Percentiles rank a stretch among this genome's conserved stretches.
Conservation (phyloP, 1,139 yeast genomes). For the Martiniozyma asiatica region DNA sequence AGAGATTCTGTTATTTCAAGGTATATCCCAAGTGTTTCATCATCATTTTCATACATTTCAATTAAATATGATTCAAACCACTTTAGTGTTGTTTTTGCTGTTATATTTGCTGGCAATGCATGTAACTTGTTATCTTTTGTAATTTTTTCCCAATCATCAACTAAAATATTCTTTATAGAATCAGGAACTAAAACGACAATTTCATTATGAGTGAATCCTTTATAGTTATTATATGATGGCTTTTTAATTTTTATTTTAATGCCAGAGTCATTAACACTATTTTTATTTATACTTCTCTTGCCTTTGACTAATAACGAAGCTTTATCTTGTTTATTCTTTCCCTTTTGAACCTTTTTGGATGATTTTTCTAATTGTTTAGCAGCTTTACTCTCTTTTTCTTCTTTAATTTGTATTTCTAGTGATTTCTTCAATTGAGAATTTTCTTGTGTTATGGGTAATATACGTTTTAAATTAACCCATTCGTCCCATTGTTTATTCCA, state of each 20-base stretch:
- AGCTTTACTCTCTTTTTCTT: conserved; percentile 7
- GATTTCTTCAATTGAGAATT: conserved; percentile 55
- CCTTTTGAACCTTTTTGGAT: background rate
- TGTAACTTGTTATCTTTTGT: conserved; percentile 70
- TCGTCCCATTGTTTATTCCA: conserved; percentile 98
- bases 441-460: conserved; percentile 58
- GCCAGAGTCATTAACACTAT: background rate
- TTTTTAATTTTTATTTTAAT: background rate
- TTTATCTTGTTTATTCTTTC: background rate
- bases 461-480: conserved; percentile 70
- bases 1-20: conserved; percentile 63
- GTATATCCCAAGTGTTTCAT: conserved; percentile 35
- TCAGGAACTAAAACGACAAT: conserved; percentile 44
- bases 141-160: conserved; percentile 87
- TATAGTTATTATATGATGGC: conserved; percentile 6
- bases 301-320: background rate
- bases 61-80: conserved; percentile 27
- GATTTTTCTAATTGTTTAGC: background rate
- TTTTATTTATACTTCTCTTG: too few species aligned
- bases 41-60: conserved; percentile 22
- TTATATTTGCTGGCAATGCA: conserved; percentile 41
- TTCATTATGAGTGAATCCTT: conserved; percentile 10
- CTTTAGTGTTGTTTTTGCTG: conserved; percentile 40
- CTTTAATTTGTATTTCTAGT: conserved; percentile 21
- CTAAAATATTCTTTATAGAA: conserved; percentile 54